These are phyloP conservation scores for Fraxinus pennsylvanica DNA, from an alignment of 257 asterid genomes.

Conservation along the genomic window DNA sequence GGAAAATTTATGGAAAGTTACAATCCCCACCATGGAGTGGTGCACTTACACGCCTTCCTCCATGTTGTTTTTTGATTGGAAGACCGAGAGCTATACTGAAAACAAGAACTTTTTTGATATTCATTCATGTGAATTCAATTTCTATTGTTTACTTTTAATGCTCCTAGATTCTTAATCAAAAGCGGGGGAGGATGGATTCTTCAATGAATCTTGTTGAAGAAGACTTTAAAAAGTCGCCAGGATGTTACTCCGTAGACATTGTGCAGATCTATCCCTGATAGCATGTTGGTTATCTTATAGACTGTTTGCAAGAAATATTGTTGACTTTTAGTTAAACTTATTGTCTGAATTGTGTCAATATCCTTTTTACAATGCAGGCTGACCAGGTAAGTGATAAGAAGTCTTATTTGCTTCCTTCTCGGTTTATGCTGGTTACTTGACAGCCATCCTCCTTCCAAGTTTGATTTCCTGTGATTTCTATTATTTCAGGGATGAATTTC, in stretches of 20 bases:
- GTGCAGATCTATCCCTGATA: no score
- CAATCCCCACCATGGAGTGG: no score
- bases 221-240: background rate
- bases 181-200: no score
- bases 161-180: background rate
- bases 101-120: no score
- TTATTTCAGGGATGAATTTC: slow-evolving; percentile 74
- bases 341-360: background rate
- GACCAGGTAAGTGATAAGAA: slow-evolving; percentile 9
- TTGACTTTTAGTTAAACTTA: no score
- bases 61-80: no score
- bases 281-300: no score
- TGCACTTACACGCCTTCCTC: no score
- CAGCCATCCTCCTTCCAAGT: slow-evolving; percentile 4
- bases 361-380: background rate
- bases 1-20: no score
- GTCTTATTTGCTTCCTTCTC: slow-evolving; percentile 6
- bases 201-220: background rate
- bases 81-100: no score
- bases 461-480: slow-evolving; percentile 11
- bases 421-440: background rate
- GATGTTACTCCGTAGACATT: background rate
- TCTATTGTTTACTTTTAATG: background rate
- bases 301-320: no score
- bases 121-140: background rate